Evolutionary conservation across 192 early-diverging fungal genomes (phyloP).

Genomic region (Chytriomyces hyalinus): DNA sequence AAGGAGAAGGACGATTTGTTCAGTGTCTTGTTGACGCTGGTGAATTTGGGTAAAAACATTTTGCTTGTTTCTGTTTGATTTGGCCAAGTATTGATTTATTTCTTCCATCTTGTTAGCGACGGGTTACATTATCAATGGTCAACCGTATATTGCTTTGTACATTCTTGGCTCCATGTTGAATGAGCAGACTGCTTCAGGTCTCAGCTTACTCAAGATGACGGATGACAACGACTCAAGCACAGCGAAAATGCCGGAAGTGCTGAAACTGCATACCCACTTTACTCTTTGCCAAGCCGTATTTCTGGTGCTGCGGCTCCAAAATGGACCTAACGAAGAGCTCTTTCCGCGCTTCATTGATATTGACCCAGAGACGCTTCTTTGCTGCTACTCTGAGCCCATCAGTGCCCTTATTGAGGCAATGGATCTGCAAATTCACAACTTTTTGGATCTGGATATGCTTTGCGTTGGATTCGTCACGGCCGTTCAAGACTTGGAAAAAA

Average conservation of each 20-base stretch:
- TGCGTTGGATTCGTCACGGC: slow-evolving; percentile 8
- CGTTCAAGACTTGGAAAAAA: slow-evolving; percentile 14
- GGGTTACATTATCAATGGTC: slow-evolving; percentile 39
- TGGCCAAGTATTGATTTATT: neutral
- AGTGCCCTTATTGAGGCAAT: slow-evolving; percentile 22
- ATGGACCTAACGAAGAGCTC: slow-evolving; percentile 24
- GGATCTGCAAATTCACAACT: slow-evolving; percentile 8
- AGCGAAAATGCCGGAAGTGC: slow-evolving; percentile 33
- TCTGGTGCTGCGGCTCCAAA: slow-evolving; percentile 39
- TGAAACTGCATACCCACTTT: slow-evolving; percentile 42
- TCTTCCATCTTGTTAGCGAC: slow-evolving; percentile 33
- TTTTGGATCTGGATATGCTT: slow-evolving; percentile 24
- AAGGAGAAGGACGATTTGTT: slow-evolving; percentile 26
- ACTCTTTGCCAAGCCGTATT: slow-evolving; percentile 49
- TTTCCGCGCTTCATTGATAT: slow-evolving; percentile 25
- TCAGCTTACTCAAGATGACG: neutral
- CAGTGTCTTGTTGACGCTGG: slow-evolving; percentile 11
- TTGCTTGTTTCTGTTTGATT: slow-evolving; percentile 2
- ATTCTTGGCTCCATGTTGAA: slow-evolving; percentile 35
- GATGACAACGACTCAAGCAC: neutral
- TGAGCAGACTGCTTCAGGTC: slow-evolving; percentile 2
- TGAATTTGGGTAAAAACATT: slow-evolving; percentile 28
- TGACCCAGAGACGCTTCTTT: slow-evolving; percentile 15
- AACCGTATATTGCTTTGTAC: slow-evolving; percentile 46
- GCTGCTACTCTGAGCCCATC: slow-evolving; percentile 31